Base-by-base conservation (phyloP, 805 yeast species). In the Yamadazyma kitorensis region DNA sequence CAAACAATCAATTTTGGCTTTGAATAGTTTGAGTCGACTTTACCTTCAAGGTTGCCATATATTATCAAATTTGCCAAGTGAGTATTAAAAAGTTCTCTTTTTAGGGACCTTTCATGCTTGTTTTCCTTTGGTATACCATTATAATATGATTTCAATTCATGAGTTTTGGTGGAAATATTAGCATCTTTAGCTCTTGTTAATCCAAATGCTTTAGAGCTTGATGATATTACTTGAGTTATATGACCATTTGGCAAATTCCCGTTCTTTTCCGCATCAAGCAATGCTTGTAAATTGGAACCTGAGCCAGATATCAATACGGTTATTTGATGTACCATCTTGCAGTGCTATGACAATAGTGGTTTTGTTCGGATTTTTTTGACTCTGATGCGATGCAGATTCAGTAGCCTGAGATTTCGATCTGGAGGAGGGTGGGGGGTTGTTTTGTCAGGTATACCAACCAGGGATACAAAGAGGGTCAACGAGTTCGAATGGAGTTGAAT, bases 201-300 rank as follows among this genome's bases (percentile, higher is more conserved):
- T 1, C 98, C 98, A 54, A 72, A 93, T 2, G 98, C 98, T n/a
- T 72, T 74, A 6, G 82, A 64, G 28, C 83, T 77, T 11, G 97
- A 89, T 7, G 98, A 88, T 17, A 93, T 75, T 29, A 93, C 98
- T 49, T 78, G 77, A 18, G 76, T 70, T 33, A 93, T 85, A 20
- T 67, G 63, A 1, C 78, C 82, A 8, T 72, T 66, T n/a, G n/a
- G n/a, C 22, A 66, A 36, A 51, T 68, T 27, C 68, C 62, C 37
- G 36, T 47, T 17, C 63, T 68, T 11, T 51, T 58, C 52, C 10
- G 91, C 85, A 57, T 93, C 96, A 21, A 93, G 87, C 24, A 93
- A 67, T 0, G 98, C 98, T 57, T 93, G 98, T 24, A 93, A 67
- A 53, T 93, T 93, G n/a, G 97, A 80, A 2, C 98, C 98, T 18